Evolutionary conservation across 2,329 filamentous ascomycete species (phyloP).

Genomic region (Metarhizium robertsii): DNA sequence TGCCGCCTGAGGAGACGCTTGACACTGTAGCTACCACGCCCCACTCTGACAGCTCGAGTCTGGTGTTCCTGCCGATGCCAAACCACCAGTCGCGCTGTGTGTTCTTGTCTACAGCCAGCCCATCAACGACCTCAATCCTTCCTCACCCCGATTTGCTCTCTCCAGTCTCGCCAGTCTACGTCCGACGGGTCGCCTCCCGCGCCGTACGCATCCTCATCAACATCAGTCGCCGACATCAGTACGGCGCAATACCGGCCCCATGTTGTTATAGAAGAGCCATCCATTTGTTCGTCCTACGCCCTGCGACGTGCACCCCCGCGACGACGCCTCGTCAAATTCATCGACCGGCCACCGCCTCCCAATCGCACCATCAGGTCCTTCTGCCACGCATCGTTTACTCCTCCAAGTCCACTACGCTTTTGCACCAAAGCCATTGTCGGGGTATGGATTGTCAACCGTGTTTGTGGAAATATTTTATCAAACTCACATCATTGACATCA

Average conservation of each 20-base stretch:
- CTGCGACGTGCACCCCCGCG: conserved; percentile 4
- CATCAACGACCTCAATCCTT: not conserved
- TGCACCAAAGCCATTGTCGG: not conserved
- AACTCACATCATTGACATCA: not conserved
- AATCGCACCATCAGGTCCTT: not conserved
- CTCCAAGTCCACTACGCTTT: not conserved
- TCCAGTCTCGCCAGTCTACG: not conserved
- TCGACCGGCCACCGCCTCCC: not conserved
- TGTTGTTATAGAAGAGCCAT: conserved; percentile 27
- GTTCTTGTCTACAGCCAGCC: not conserved
- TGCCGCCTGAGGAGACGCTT: not conserved
- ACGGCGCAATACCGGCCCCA: conserved; percentile 13
- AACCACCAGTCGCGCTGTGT: not conserved
- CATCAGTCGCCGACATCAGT: not conserved
- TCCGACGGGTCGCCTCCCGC: not conserved
- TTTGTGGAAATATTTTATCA: not conserved
- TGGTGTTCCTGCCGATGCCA: not conserved
- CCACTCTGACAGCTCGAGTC: not conserved
- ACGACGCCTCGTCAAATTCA: not conserved
- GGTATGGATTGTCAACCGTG: not conserved
- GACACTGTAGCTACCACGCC: not conserved
- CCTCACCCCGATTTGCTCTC: not conserved
- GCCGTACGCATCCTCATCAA: not conserved
- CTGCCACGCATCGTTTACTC: not conserved
- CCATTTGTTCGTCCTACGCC: conserved; percentile 9